Percentiles rank a stretch among this genome's conserved stretches.
Conservation (phyloP, 2,329 filamentous ascomycete genomes). For the Biscogniauxia mediterranea region DNA sequence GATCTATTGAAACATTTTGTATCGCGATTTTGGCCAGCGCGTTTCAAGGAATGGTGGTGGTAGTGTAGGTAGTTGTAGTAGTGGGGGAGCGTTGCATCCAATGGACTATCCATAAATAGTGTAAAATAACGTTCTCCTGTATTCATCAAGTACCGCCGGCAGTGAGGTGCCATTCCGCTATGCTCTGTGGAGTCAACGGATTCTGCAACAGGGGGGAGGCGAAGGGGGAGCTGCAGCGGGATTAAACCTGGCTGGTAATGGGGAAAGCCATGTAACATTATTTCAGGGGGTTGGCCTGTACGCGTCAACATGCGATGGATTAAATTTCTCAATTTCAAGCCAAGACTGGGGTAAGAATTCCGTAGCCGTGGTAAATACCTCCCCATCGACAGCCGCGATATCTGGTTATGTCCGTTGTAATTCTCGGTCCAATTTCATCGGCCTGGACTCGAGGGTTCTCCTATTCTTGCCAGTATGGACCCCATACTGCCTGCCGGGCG, state of each 20-base stretch:
- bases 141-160: background rate
- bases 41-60: background rate
- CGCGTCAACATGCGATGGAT: background rate
- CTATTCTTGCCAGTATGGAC: background rate
- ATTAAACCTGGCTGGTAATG: background rate
- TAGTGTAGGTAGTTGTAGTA: too few species aligned
- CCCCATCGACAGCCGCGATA: background rate
- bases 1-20: background rate
- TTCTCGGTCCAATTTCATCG: background rate
- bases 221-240: background rate
- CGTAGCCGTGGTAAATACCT: background rate
- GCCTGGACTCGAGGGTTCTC: background rate
- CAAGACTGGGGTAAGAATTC: background rate
- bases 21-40: background rate
- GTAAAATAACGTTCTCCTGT: background rate
- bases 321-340: background rate
- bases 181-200: background rate
- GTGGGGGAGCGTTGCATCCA: too few species aligned
- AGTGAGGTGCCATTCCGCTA: background rate
- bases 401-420: background rate
- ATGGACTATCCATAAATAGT: background rate
- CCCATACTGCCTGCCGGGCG: background rate
- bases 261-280: background rate
- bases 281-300: background rate
- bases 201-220: background rate